A percentile compares a stretch with the other conserved stretches of the same genome.
Evolutionary conservation across 1,284 basidiomycete genomes (phyloP).

Genomic region (Pisolithus thermaeus): DNA sequence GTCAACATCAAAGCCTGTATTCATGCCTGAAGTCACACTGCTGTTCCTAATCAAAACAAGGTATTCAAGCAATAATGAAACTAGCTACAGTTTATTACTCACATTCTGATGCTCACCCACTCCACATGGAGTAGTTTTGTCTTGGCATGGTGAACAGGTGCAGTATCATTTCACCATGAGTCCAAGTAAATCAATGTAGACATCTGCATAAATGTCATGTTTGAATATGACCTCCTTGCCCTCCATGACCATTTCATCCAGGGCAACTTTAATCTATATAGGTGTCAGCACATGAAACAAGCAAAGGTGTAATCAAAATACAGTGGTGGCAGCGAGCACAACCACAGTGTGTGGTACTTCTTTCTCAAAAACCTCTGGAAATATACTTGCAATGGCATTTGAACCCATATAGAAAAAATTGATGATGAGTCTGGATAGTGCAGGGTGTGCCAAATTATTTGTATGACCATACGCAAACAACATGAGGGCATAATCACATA

Average conservation of each 20-base stretch:
- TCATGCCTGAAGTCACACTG: neutral
- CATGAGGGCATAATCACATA: neutral
- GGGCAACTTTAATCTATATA: neutral
- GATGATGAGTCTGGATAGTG: neutral
- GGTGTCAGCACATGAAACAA: neutral
- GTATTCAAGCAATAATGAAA: neutral
- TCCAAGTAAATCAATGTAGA: too few species aligned
- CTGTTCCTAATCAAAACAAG: neutral
- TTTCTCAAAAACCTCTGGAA: conserved; percentile 1
- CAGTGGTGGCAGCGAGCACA: neutral
- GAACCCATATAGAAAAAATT: neutral
- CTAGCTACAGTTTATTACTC: neutral
- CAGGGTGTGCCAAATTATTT: neutral
- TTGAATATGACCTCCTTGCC: neutral
- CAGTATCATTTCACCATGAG: too few species aligned
- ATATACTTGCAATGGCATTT: neutral
- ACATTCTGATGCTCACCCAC: neutral
- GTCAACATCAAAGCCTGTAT: neutral
- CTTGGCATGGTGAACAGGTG: too few species aligned
- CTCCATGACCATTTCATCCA: neutral
- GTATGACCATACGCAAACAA: neutral
- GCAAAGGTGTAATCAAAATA: neutral
- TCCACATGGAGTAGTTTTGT: neutral
- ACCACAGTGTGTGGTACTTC: conserved; percentile 1
- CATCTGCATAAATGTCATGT: too few species aligned